Evolutionary conservation across 345 rosid species (phyloP), one percentile per base, ranked within the genome.

Genomic region (Microthlaspi erraticum): DNA sequence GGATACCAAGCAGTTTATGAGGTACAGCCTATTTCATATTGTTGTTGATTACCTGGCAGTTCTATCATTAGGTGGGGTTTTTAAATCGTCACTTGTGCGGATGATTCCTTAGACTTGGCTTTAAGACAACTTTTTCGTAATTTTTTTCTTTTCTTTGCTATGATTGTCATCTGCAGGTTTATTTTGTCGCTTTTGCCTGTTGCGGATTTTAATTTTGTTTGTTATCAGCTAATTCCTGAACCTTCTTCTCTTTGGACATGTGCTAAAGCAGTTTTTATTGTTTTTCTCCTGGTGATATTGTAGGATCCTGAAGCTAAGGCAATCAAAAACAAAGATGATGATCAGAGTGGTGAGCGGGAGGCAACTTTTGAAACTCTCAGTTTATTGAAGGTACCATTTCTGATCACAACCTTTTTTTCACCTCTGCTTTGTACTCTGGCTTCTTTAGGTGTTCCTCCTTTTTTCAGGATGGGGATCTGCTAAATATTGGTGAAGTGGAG

Each of bases 1-100:
- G 99, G 98, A 32, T 94, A 84, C 80, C 91, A 81, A 78, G 91
- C 97, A 71, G 92, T 75, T 79, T 91, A 87, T 63, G 80, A 88
- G 96, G 99, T 91, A 85, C 57, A 17, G 34, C 36, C 63, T 64
- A 31, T 43, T 34, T 70, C 57, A 51, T 3, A 62, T 53, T 46
- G 14, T 39, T 14, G 6, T 57, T 46, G 33, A 31, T 38, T 61
- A 32, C 66, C 56, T 34, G 16, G 61, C 39, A 66, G n/a, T 53
- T 12, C 7, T 53, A 54, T 41, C 33, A 42, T 8, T 67, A 12
- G 48, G 49, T 51, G 37, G 57, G 26, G n/a, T 20, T 64, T 60
- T 50, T 49, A 23, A 13, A 63, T 16, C 34, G 18, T n/a, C 63
- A 33, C 37, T 1, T 53, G 63, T 37, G 46, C 57, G 48, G 39